Percentiles rank a stretch among this genome's conserved stretches.
Conservation (phyloP, 2,329 filamentous ascomycete species). For the Botrytis medusae region DNA sequence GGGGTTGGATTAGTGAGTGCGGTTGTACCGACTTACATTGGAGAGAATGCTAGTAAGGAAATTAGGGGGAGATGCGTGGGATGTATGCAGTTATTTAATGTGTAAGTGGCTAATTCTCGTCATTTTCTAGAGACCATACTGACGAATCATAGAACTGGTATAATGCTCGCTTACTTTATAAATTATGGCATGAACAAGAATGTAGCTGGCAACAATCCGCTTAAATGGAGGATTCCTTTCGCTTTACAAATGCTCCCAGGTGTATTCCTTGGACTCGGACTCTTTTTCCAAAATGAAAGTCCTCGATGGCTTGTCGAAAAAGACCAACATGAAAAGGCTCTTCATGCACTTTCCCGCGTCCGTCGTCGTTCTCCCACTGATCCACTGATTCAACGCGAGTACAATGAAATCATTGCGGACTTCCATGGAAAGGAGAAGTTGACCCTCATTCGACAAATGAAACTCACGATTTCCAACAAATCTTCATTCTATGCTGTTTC, state of each 20-base stretch:
- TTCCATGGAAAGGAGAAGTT: conserved; percentile 48
- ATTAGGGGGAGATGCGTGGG: conserved; percentile 26
- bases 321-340: conserved; percentile 64
- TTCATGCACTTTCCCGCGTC: conserved; percentile 55
- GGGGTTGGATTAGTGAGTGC: conserved; percentile 25
- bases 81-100: conserved; percentile 26
- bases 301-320: conserved; percentile 66
- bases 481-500: conserved; percentile 42
- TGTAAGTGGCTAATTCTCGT: conserved; percentile 6
- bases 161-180: conserved; percentile 25
- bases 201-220: not conserved
- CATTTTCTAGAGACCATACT: not conserved
- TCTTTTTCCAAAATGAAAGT: conserved; percentile 59
- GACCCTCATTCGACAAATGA: conserved; percentile 43
- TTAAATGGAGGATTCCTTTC: conserved; percentile 56
- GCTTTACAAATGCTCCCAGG: conserved; percentile 64
- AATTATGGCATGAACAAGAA: conserved; percentile 22
- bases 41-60: conserved; percentile 24
- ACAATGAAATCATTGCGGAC: conserved; percentile 50
- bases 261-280: conserved; percentile 57
- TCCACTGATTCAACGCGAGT: conserved; percentile 50
- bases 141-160: conserved; percentile 14
- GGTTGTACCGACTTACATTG: conserved; percentile 27
- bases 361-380: conserved; percentile 49
- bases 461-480: conserved; percentile 27